A percentile compares a stretch with the other conserved stretches of the same genome.
Evolutionary conservation across 805 yeast genomes (phyloP).

Genomic region (Candida maesae): DNA sequence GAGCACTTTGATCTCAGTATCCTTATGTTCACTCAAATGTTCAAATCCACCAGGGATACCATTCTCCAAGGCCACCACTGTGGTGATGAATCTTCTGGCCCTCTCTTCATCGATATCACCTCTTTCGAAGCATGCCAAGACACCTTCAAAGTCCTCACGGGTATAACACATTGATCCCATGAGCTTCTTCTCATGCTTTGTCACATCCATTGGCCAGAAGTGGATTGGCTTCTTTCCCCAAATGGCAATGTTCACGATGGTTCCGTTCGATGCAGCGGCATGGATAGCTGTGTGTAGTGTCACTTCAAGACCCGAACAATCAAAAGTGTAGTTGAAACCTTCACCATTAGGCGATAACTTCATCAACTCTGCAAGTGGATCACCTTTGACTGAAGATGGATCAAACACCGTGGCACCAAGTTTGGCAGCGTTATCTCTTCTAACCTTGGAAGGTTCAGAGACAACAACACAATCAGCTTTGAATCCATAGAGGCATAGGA

Average conservation of each 20-base stretch:
- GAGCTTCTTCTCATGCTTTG: constrained; percentile 49
- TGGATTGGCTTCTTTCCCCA: constrained; percentile 52
- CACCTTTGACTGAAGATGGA: constrained; percentile 37
- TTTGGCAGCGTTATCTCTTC: constrained; percentile 46
- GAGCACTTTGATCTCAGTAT: constrained; percentile 50
- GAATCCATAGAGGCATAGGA: constrained; percentile 47
- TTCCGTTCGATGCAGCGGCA: constrained; percentile 50
- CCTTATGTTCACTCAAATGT: constrained; percentile 50
- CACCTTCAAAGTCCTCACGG: constrained; percentile 52
- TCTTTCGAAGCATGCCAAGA: constrained; percentile 44
- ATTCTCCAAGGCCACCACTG: constrained; percentile 44
- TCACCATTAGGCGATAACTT: constrained; percentile 36
- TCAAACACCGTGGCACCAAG: constrained; percentile 48
- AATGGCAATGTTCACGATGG: constrained; percentile 60
- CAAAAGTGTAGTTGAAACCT: constrained; percentile 49
- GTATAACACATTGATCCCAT: constrained; percentile 64
- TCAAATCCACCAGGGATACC: constrained; percentile 52
- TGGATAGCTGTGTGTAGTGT: constrained; percentile 50
- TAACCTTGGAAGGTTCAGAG: constrained; percentile 44
- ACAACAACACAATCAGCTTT: constrained; percentile 42
- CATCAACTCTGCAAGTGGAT: constrained; percentile 36
- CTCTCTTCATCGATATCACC: constrained; percentile 44
- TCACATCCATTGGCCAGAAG: constrained; percentile 52
- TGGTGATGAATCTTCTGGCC: constrained; percentile 48
- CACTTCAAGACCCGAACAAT: constrained; percentile 51